phyloP scores from a whole-genome alignment of 805 yeast genomes.

The Candida endomychidarum region DNA sequence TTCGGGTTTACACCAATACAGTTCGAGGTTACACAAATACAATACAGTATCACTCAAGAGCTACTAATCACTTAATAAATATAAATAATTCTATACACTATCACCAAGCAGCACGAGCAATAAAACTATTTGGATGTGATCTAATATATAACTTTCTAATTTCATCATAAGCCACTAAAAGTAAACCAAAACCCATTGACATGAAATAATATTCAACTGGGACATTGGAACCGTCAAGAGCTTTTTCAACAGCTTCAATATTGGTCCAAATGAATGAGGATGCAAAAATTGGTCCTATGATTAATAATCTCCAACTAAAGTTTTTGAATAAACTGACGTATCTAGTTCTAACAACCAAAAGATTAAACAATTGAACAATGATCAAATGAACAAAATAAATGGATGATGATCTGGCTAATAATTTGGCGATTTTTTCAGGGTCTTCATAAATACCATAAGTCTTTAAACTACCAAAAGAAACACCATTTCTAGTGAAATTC shows the following conservation, averaged over 20 bases:
- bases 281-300: slow-evolving; percentile 34
- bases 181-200: slow-evolving; percentile 44
- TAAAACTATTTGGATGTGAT: slow-evolving; percentile 33
- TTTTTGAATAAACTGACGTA: slow-evolving; percentile 39
- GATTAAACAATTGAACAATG: slow-evolving; percentile 46
- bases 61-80: too few relatives aligned
- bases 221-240: slow-evolving; percentile 35
- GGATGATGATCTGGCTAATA: slow-evolving; percentile 31
- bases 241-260: slow-evolving; percentile 36
- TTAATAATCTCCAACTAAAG: slow-evolving; percentile 37
- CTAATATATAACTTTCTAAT: slow-evolving; percentile 37
- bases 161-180: slow-evolving; percentile 43
- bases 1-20: too few relatives aligned
- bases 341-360: slow-evolving; percentile 44
- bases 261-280: slow-evolving; percentile 44
- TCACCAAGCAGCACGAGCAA: slow-evolving; percentile 46
- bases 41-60: too few relatives aligned
- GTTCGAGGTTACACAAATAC: too few relatives aligned
- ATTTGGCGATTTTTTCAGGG: slow-evolving; percentile 1
- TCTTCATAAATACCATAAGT: slow-evolving; percentile 33
- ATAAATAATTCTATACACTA: too few relatives aligned
- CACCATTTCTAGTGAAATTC: slow-evolving; percentile 35
- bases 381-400: slow-evolving; percentile 49
- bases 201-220: slow-evolving; percentile 48
- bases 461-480: slow-evolving; percentile 32